Base-by-base conservation (phyloP, 768 basidiomycete species). In the Suillus subluteus region DNA sequence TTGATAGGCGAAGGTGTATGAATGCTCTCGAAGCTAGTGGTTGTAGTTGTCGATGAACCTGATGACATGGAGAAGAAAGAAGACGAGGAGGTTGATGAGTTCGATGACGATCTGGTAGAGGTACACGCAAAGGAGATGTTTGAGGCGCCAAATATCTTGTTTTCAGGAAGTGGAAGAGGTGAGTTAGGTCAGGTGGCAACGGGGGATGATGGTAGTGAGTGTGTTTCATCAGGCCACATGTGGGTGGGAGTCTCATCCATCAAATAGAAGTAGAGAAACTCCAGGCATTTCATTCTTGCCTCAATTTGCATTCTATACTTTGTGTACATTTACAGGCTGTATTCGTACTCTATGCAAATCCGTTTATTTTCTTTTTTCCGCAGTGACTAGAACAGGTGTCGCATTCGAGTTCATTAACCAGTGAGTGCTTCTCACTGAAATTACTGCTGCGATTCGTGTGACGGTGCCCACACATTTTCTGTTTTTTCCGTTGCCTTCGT, bases 181-280 rank as follows among this genome's bases (percentile, higher is more conserved):
- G 68, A 26, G 65, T 59, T 67, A 37, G 62, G 66, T 82, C 82
- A 58, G 38, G 73, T 63, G 64, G 61, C 23, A 62, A 69, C 59
- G 3, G 77, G 69, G 21, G 80, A 72, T n/a, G 78, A 70, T 0
- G 81, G 81, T 13, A 76, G 71, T 6, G 76, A 70, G 6, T 85
- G 83, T 4, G 68, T 62, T 67, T 65, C 62, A 23, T 21, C 21
- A 32, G 38, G 58, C 54, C 12, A 62, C 68, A 55, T 59, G 4
- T 69, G 66, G 26, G 69, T 65, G 7, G 79, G 74, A 1, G 86
- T 87, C 74, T 98, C 96, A 67, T 96, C 96, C 55, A 97, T 82
- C 8, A 98, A 83, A 76, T 98, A 98, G 76, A 96, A 98, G 77
- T 97, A 97, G 18, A 98, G 79, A 72, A 98, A 96, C 74, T 98